These are phyloP conservation scores for Nakazawaea ishiwadae DNA, from an alignment of 805 yeast genomes.

Conservation along the genomic window DNA sequence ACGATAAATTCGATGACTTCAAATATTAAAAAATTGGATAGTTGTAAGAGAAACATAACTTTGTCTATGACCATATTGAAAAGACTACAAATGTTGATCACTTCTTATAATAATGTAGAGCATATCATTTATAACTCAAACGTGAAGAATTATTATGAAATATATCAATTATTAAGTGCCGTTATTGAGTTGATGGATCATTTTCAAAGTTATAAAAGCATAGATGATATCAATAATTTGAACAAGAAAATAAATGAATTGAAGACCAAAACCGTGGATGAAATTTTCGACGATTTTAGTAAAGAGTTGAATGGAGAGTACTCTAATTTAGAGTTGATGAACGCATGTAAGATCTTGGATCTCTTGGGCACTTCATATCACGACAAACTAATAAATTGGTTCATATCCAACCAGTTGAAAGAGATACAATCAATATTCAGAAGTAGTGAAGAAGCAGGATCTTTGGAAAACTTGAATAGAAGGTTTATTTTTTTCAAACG, in stretches of 20 bases:
- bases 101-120: slow-evolving; percentile 62
- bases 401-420: slow-evolving; percentile 58
- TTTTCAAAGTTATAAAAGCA: slow-evolving; percentile 77
- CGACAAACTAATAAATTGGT: slow-evolving; percentile 67
- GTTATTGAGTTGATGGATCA: slow-evolving; percentile 67
- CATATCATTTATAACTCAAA: slow-evolving; percentile 32
- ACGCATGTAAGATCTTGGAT: slow-evolving; percentile 74
- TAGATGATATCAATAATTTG: slow-evolving; percentile 70
- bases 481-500: slow-evolving; percentile 80
- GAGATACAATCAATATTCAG: slow-evolving; percentile 77
- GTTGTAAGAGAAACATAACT: slow-evolving; percentile 78
- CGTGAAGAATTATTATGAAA: slow-evolving; percentile 40
- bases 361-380: slow-evolving; percentile 51
- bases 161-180: slow-evolving; percentile 59
- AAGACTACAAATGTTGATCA: slow-evolving; percentile 79
- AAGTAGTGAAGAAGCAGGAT: slow-evolving; percentile 87
- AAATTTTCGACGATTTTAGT: slow-evolving; percentile 72
- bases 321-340: slow-evolving; percentile 33
- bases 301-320: slow-evolving; percentile 32
- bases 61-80: slow-evolving; percentile 82
- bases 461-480: slow-evolving; percentile 79
- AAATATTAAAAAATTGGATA: slow-evolving; percentile 74
- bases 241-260: slow-evolving; percentile 54
- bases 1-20: slow-evolving; percentile 68
- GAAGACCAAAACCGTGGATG: slow-evolving; percentile 59